Percentiles rank a stretch among this genome's conserved stretches.
Conservation (phyloP, 192 early-diverging fungal species). For the Entomortierella lignicola region DNA sequence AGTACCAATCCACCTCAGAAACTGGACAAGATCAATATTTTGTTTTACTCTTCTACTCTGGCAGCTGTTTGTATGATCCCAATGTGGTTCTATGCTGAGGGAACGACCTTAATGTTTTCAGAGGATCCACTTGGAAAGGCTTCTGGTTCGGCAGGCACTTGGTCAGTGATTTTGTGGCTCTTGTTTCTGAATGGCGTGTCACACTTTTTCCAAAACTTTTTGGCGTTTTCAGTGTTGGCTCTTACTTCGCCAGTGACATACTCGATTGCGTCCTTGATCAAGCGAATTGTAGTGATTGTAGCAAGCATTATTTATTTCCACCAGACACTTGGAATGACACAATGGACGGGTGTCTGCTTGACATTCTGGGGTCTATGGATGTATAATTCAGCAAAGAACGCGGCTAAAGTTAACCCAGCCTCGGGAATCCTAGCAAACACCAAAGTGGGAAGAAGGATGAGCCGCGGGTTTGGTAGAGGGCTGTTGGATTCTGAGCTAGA, state of each 20-base stretch:
- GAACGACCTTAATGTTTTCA: constrained; percentile 40
- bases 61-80: constrained; percentile 85
- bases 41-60: constrained; percentile 82
- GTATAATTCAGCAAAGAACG: constrained; percentile 81
- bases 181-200: constrained; percentile 82
- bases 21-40: constrained; percentile 88
- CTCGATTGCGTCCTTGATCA: constrained; percentile 85
- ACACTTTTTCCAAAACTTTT: constrained; percentile 84
- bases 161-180: constrained; percentile 53
- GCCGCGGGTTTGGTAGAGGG: constrained; percentile 16
- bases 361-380: constrained; percentile 88
- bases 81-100: constrained; percentile 84
- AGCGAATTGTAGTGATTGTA: constrained; percentile 91
- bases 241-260: constrained; percentile 72
- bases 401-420: constrained; percentile 33
- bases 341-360: constrained; percentile 79
- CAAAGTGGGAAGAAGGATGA: constrained; percentile 39
- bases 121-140: constrained; percentile 24
- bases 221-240: constrained; percentile 83
- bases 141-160: constrained; percentile 3
- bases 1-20: constrained; percentile 48
- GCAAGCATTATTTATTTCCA: constrained; percentile 87
- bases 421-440: constrained; percentile 22
- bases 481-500: background rate
- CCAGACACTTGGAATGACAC: constrained; percentile 73